Base-by-base conservation (phyloP, 2,329 filamentous ascomycete species). In the Fusarium sp. region DNA sequence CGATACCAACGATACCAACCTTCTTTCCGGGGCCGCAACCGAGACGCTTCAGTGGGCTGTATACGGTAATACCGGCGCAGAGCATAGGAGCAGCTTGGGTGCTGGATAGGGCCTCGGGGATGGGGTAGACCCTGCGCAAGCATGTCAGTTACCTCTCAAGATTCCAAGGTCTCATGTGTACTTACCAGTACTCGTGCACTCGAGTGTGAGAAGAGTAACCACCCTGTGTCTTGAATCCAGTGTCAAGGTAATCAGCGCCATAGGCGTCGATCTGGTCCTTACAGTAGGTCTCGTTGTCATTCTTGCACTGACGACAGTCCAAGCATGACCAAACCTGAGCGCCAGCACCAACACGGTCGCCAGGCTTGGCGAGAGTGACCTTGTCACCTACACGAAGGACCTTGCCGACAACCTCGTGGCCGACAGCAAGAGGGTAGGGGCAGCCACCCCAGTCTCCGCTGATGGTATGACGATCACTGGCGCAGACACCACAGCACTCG, bases 1-100 rank as follows among this genome's bases (percentile, higher is more conserved):
- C 90, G 69, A 93, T 82, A 66, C 92, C 92, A 10, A 93, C 87
- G 64, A 94, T 87, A 37, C 86, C 92, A 23, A 94, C 88, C 82
- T 92, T 93, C 83, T 92, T 93, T 66, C 93, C 92, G 1, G 91
- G 91, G 0, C 91, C 91, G 62, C 86, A 86, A 23, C 91, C 91
- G 75, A 94, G 89, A 49, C 92, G 87, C 68, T 92, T 89, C 15
- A 97, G 84, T 2, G 93, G 93, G 63, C 88, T 91, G 82, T 89
- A 97, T 62, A 89, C 89, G 5, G 93, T 97, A 70, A 97, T 84
- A 67, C 93, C 93, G 40, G 92, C 93, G 79, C 93, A 97, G 71
- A 96, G 85, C 91, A 94, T 93, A 11, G 91, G 92, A 3, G 92
- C 93, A 2, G 90, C 92, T 51, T 89, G 80, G 57, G 81, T 79